Evolutionary conservation across 75 land plant species (phyloP), one percentile per base, ranked within the genome.

Genomic region (Picea sitchensis): DNA sequence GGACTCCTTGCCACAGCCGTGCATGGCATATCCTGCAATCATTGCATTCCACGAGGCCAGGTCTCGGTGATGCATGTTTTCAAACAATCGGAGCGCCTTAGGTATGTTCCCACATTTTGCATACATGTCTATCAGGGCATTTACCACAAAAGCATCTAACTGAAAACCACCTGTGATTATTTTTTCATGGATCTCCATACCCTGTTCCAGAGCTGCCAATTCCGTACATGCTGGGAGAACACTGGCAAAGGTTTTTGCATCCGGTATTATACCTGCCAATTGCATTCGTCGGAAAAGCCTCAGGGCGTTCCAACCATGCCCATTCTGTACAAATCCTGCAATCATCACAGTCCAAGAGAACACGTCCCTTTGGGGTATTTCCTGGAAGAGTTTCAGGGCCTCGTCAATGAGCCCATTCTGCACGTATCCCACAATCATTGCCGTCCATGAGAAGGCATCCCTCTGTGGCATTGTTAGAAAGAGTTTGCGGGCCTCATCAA

Each of bases 281-380:
- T 65, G 84, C 86, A 84, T 83, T 12, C 34, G 59, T 15, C 51
- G n/a, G 44, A 84, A 83, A 14, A 76, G 30, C 14, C 36, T 7
- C 18, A 84, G 15, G 31, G 85, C 86, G 14, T 82, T 60, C 21
- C 76, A 51, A 56, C 14, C 11, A 21, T 23, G 36, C 31, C 84
- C 85, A 74, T 26, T 61, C 64, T 81, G 64, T 62, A 69, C 78
- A 64, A 73, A 83, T 60, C 84, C 85, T 78, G 78, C 58, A 74
- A 83, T 81, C 51, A 83, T 44, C 36, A 84, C 77, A 63, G 54
- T 83, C 65, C 78, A 83, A 14, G 85, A 82, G 31, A 81, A 56
- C 18, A 83, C 83, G 30, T 83, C 77, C 18, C 73, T 81, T 21
- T 59, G n/a, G 59, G 84, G 68, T 61, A 69, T 78, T 56, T 57